These are phyloP conservation scores for Ophiostoma himal-ulmi DNA, from an alignment of 2,329 filamentous ascomycete genomes.

Conservation along the genomic window DNA sequence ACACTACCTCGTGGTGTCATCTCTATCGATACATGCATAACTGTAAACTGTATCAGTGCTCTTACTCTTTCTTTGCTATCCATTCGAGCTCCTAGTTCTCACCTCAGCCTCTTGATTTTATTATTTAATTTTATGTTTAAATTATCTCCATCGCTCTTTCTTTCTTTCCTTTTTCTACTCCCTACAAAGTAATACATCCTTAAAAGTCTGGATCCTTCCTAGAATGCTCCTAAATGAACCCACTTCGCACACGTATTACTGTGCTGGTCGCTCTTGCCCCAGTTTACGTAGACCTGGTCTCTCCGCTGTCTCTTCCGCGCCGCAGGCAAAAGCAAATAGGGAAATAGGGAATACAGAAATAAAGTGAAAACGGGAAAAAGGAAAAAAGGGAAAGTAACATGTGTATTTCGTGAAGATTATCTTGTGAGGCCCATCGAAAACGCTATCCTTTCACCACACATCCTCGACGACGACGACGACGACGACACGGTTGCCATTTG, in stretches of 20 bases:
- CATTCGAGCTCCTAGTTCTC: background rate
- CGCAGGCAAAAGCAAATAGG: background rate
- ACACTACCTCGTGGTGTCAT: background rate
- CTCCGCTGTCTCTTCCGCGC: slow-evolving; percentile 1
- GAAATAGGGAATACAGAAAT: background rate
- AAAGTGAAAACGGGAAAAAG: background rate
- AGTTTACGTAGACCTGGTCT: slow-evolving; percentile 4
- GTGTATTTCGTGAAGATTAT: background rate
- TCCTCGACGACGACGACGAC: slow-evolving; percentile 3
- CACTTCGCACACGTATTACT: slow-evolving; percentile 6
- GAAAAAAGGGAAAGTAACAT: background rate
- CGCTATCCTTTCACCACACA: background rate
- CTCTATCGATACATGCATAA: background rate
- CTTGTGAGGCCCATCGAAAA: background rate
- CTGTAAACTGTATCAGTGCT: background rate
- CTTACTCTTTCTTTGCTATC: background rate
- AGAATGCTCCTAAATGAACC: background rate
- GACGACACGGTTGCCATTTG: background rate
- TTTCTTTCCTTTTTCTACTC: background rate
- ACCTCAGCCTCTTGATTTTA: slow-evolving; percentile 3
- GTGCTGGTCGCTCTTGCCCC: slow-evolving; percentile 6
- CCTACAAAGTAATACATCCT: background rate
- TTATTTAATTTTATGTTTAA: background rate
- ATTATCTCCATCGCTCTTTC: background rate
- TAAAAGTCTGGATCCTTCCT: slow-evolving; percentile 4